Conservation (phyloP, 306 rosid genomes). For the Ochetophila trinervis region DNA sequence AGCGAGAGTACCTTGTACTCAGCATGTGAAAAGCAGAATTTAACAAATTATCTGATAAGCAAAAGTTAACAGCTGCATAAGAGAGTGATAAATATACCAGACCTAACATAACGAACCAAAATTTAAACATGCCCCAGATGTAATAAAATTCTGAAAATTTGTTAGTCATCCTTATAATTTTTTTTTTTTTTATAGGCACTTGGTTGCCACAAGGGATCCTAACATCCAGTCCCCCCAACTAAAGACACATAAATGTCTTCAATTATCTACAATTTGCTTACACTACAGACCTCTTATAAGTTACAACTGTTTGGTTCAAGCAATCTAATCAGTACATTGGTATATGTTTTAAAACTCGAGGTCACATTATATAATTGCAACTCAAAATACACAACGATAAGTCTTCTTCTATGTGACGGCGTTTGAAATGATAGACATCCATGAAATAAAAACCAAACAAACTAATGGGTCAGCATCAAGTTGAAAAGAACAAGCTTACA, state of each 20-base stretch:
- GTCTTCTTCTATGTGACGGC: not conserved
- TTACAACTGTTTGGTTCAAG: not conserved
- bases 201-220: no score
- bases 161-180: no score
- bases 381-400: not conserved
- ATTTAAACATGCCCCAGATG: no score
- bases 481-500: constrained; percentile 24
- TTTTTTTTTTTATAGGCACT: no score
- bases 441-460: not conserved
- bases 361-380: not conserved
- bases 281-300: not conserved
- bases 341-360: not conserved
- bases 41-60: not conserved
- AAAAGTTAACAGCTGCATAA: not conserved
- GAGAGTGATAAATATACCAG: not conserved
- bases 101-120: no score
- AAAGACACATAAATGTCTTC: no score
- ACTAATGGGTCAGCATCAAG: not conserved
- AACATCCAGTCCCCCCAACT: no score
- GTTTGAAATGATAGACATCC: not conserved
- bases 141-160: no score
- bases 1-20: not conserved
- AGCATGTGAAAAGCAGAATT: not conserved
- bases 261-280: not conserved
- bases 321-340: not conserved